Evolutionary conservation across 352 stramenopile species (phyloP), one percentile per base, ranked within the genome.

Genomic region (Phytophthora quininea): DNA sequence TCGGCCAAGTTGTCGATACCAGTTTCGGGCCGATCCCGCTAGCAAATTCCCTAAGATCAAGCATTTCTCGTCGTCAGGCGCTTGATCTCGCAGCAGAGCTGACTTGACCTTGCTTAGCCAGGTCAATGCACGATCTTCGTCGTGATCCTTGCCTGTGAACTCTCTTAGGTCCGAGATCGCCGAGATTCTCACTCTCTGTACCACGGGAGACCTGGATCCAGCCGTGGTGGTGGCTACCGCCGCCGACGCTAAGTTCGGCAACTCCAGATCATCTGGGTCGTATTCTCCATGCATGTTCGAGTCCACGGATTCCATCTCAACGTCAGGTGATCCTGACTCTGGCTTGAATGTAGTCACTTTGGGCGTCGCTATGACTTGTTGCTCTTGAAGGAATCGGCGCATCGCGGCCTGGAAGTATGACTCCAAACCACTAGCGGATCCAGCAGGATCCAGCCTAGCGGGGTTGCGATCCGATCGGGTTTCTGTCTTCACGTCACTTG

Each of bases 111-210:
- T 24, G 19, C 19, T 24, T 24, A 24, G 19, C 19, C 19, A 24
- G 19, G 19, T 24, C 19, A 24, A 24, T 24, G 19, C 19, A 24
- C 19, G 19, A 24, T 24, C 19, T 24, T 24, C 19, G 19, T 24
- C 19, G 19, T 24, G 19, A 24, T 24, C 19, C 19, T 24, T 24
- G 19, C 19, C 19, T 24, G 19, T 24, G 19, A 24, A 59, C 53
- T 59, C 53, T 11, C 51, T 59, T 5, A 59, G 38, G 35, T 59
- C 53, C 9, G 38, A 59, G 27, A 59, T 32, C 53, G 53, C 53
- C 2, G 53, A 51, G 24, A 59, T 51, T n/a, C 53, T 8, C 4
- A 59, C 40, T 9, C 38, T 35, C 6, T 43, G 37, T 7, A 43
- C 12, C 38, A 29, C 7, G 3, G 38, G 9, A 19, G 38, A 0